Conservation (phyloP, 371 early-diverging fungal species). For the Actinomortierella ambigua region DNA sequence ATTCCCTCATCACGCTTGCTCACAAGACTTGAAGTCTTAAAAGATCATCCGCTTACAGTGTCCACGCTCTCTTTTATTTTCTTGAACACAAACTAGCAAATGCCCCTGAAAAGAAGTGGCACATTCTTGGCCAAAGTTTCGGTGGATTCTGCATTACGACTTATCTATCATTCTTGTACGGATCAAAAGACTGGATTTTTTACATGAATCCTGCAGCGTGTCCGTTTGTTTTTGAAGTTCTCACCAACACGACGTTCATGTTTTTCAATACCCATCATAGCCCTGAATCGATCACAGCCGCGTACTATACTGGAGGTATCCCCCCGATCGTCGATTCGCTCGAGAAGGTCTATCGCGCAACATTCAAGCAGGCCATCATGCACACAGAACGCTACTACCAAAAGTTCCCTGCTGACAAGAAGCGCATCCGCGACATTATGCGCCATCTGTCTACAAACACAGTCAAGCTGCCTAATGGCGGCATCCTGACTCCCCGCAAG, state of each 20-base stretch:
- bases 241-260: not conserved
- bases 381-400: slow-evolving; percentile 70
- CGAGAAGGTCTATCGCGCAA: slow-evolving; percentile 65
- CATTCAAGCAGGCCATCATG: slow-evolving; percentile 64
- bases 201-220: not conserved
- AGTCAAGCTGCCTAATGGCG: slow-evolving; percentile 69
- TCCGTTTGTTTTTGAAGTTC: not conserved
- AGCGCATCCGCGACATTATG: slow-evolving; percentile 65
- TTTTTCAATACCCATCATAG: slow-evolving; percentile 32
- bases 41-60: not conserved
- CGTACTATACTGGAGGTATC: slow-evolving; percentile 76
- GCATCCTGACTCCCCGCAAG: slow-evolving; percentile 66
- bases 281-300: slow-evolving; percentile 67
- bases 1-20: not conserved
- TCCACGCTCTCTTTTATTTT: not conserved
- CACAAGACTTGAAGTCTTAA: not conserved
- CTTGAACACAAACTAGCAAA: slow-evolving; percentile 15
- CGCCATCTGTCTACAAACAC: slow-evolving; percentile 52
- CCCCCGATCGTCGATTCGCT: slow-evolving; percentile 69
- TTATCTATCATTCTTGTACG: slow-evolving; percentile 74
- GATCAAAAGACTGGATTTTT: not conserved
- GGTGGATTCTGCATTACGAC: slow-evolving; percentile 79
- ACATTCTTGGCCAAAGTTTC: slow-evolving; percentile 73
- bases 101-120: slow-evolving; percentile 46
- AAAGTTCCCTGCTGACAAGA: slow-evolving; percentile 66